phyloP scores from a whole-genome alignment of 345 rosid genomes.

The Salix udensis region DNA sequence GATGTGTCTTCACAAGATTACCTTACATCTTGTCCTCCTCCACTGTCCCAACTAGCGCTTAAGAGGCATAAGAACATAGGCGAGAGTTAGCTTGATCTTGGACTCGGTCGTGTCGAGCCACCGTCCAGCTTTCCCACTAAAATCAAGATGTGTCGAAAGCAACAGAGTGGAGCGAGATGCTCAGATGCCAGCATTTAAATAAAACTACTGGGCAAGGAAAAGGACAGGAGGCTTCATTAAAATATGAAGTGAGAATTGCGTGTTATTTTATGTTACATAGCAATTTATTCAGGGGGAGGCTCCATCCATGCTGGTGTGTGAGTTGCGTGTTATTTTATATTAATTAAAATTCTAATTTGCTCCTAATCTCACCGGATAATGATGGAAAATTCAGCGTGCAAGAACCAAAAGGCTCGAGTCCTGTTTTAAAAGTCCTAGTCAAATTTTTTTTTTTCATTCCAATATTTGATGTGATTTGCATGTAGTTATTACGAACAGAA shows the following conservation, averaged over 20 bases:
- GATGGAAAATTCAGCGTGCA: too few species aligned
- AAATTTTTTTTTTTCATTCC: too few species aligned
- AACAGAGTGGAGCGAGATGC: neutral
- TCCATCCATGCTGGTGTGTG: too few species aligned
- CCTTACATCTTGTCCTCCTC: neutral
- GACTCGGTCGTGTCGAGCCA: neutral
- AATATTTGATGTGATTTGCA: too few species aligned
- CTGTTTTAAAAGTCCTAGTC: too few species aligned
- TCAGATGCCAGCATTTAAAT: neutral
- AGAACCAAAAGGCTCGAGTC: too few species aligned
- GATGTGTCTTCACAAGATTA: neutral
- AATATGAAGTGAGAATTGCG: neutral
- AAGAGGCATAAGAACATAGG: neutral
- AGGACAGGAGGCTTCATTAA: neutral
- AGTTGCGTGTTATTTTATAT: too few species aligned
- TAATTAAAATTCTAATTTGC: too few species aligned
- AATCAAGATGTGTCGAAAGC: neutral
- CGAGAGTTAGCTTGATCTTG: neutral
- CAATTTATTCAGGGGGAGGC: too few species aligned
- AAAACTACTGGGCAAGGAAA: neutral
- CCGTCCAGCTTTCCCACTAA: neutral
- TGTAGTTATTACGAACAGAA: too few species aligned
- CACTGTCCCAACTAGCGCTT: neutral
- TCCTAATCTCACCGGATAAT: too few species aligned
- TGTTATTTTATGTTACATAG: too few species aligned